phyloP scores from a whole-genome alignment of 495 filamentous ascomycete species.

The Aspergillus avenaceus region DNA sequence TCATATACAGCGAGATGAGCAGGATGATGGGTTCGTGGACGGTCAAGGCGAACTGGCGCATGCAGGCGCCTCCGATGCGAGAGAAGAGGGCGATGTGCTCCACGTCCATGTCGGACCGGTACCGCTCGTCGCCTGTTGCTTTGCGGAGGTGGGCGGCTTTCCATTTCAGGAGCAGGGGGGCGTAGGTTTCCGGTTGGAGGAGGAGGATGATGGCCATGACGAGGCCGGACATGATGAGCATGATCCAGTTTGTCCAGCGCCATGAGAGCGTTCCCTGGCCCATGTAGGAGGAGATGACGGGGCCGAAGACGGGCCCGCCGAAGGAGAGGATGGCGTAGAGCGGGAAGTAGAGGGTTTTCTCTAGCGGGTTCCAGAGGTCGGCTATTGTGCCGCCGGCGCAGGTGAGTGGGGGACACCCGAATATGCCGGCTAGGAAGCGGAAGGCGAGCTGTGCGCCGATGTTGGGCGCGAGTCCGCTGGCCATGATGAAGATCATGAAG shows the following conservation, averaged over 20 bases:
- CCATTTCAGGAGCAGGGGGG: constrained; percentile 48
- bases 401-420: constrained; percentile 49
- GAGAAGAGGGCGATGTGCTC: constrained; percentile 26
- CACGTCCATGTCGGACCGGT: constrained; percentile 43
- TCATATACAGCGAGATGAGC: constrained; percentile 55
- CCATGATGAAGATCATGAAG: constrained; percentile 53
- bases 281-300: constrained; percentile 46
- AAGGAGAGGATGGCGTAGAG: constrained; percentile 46
- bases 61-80: constrained; percentile 33
- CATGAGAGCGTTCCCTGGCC: constrained; percentile 39
- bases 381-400: constrained; percentile 49
- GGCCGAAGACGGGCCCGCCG: constrained; percentile 42
- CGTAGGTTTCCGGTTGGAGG: constrained; percentile 51
- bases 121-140: constrained; percentile 40
- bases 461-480: constrained; percentile 45
- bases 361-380: constrained; percentile 48
- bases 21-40: constrained; percentile 47
- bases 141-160: constrained; percentile 45
- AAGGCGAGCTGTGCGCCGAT: constrained; percentile 47
- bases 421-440: constrained; percentile 49
- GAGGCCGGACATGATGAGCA: constrained; percentile 42
- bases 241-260: constrained; percentile 52
- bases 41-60: constrained; percentile 43
- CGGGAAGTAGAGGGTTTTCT: constrained; percentile 46
- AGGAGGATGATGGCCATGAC: constrained; percentile 38